phyloP scores from a whole-genome alignment of 768 basidiomycete genomes.

The Russula griseocarnosa region DNA sequence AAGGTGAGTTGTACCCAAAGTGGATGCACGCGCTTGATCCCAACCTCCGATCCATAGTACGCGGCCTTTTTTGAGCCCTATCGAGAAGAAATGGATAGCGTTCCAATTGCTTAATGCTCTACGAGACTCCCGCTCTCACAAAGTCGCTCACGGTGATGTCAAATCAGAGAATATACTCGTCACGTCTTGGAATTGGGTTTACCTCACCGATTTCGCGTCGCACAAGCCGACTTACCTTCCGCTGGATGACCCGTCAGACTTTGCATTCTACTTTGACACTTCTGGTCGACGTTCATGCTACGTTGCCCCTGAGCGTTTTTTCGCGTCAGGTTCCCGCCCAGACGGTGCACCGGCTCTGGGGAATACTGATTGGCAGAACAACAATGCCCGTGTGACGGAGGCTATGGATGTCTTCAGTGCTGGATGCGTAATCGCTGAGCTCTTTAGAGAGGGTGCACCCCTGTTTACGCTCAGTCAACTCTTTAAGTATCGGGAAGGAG shows the following conservation, averaged over 20 bases:
- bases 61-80: slow-evolving; percentile 82
- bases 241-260: slow-evolving; percentile 94
- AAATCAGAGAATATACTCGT: slow-evolving; percentile 97
- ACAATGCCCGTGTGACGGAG: slow-evolving; percentile 84
- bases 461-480: slow-evolving; percentile 92
- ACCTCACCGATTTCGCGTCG: slow-evolving; percentile 89
- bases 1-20: slow-evolving; percentile 52
- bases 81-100: slow-evolving; percentile 98
- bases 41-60: slow-evolving; percentile 53
- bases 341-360: slow-evolving; percentile 30
- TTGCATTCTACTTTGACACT: slow-evolving; percentile 97
- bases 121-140: slow-evolving; percentile 74
- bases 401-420: slow-evolving; percentile 96
- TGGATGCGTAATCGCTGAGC: slow-evolving; percentile 92
- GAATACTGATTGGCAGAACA: slow-evolving; percentile 54
- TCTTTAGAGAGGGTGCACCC: slow-evolving; percentile 91
- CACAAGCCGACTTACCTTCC: slow-evolving; percentile 96
- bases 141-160: slow-evolving; percentile 96
- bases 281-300: slow-evolving; percentile 93
- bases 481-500: slow-evolving; percentile 89
- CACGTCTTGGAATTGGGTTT: slow-evolving; percentile 94
- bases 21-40: not conserved
- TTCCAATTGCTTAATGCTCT: slow-evolving; percentile 88
- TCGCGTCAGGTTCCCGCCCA: slow-evolving; percentile 62
- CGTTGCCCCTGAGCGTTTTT: slow-evolving; percentile 94